Evolutionary conservation across 257 asterid genomes (phyloP), one percentile per base, ranked within the genome.

Genomic region (Plectranthus barbatus): DNA sequence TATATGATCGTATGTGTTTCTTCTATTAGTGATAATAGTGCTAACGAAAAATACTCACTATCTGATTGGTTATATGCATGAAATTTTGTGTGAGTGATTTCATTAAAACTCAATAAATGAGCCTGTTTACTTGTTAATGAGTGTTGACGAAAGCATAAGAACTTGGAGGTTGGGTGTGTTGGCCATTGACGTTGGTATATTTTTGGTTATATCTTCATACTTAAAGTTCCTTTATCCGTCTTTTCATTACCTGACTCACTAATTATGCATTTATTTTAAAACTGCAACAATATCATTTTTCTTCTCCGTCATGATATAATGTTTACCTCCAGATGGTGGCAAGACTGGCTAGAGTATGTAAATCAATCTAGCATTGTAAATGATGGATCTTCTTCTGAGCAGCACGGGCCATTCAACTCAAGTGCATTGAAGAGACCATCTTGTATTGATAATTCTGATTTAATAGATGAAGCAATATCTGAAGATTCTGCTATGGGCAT

Each of bases 331-430:
- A 93, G 99, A 73, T 93, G 99, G 99, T 93, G 99, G 99, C 99
- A 93, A 72, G 91, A 80, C 66, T 93, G 99, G 99, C 93, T 93
- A 33, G 93, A 78, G 62, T 93, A 90, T 67, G 99, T 85, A 74
- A 93, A 78, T 74, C 95, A 80, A 68, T 58, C 71, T 9, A 73
- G 68, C 67, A 62, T 53, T 56, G 72, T 44, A 44, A 81, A 75
- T 72, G 94, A 85, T 23, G 94, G 84, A 64, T 77, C 95, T 33
- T 79, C 87, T 51, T 74, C 88, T 33, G 97, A 90, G 71, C 78
- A 81, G 59, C 94, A 67, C 40, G 84, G 68, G 58, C 60, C 75
- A 60, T 77, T 68, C 15, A 74, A 74, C 67, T 78, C 81, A 14
- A 71, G 73, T 79, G 73, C 72, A 34, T 66, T 80, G 74, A 90